Percentiles rank a stretch among this genome's conserved stretches.
phyloP scores from a whole-genome alignment of 768 basidiomycete species.

The Filobasidium floriforme region DNA sequence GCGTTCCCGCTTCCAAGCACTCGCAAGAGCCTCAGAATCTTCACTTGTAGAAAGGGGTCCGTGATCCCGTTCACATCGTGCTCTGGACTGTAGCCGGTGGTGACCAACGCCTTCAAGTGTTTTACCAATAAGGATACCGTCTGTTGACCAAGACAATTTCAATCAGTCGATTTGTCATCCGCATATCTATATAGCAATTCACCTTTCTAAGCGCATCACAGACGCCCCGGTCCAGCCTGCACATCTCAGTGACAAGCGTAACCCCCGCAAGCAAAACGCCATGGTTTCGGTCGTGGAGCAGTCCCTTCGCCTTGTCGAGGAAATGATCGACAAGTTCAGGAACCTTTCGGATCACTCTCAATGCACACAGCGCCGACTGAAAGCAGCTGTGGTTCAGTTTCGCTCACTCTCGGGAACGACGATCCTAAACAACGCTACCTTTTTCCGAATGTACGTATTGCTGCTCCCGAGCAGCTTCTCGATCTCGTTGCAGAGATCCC shows the following conservation, averaged over 20 bases:
- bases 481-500: constrained; percentile 94
- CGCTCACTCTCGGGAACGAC: no score
- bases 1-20: constrained; percentile 78
- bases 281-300: constrained; percentile 91
- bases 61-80: constrained; percentile 99
- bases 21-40: constrained; percentile 78
- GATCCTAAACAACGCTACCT: constrained; percentile 53
- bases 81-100: constrained; percentile 95
- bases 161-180: not conserved
- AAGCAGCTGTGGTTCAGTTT: not conserved
- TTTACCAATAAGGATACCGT: constrained; percentile 88
- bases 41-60: constrained; percentile 52
- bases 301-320: constrained; percentile 72
- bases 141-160: constrained; percentile 46
- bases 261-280: constrained; percentile 91
- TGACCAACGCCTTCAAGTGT: constrained; percentile 86
- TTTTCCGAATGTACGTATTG: constrained; percentile 98
- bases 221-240: constrained; percentile 62
- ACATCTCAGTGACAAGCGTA: constrained; percentile 92
- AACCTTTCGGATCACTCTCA: constrained; percentile 89
- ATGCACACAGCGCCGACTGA: constrained; percentile 88
- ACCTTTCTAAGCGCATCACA: constrained; percentile 87
- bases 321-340: constrained; percentile 95
- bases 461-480: constrained; percentile 94
- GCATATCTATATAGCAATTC: not conserved